phyloP scores from a whole-genome alignment of 805 yeast genomes.

The Starmerella bombicola region DNA sequence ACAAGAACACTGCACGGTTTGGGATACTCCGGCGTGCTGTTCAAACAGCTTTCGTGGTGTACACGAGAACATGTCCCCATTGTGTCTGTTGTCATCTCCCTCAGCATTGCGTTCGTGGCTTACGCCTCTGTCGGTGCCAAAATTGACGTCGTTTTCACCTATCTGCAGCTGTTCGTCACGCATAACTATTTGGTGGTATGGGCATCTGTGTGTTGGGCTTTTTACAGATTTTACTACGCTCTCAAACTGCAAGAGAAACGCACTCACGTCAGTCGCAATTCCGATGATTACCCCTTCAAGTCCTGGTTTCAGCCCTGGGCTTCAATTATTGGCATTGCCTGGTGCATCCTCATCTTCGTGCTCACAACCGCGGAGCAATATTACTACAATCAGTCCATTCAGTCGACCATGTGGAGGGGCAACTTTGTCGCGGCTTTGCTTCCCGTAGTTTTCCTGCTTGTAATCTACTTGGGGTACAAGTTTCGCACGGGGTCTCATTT shows the following conservation, averaged over 20 bases:
- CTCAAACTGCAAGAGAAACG: constrained; percentile 33
- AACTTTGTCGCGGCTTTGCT: constrained; percentile 24
- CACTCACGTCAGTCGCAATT: constrained; percentile 52
- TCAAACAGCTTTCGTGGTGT: constrained; percentile 6
- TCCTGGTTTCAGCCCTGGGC: constrained; percentile 57
- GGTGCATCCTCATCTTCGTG: constrained; percentile 7
- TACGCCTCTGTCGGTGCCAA: constrained; percentile 6
- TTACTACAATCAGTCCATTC: neutral
- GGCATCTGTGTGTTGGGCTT: constrained; percentile 55
- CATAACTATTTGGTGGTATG: constrained; percentile 41
- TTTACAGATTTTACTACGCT: constrained; percentile 48
- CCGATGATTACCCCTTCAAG: constrained; percentile 52
- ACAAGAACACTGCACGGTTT: constrained; percentile 17
- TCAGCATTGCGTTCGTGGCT: constrained; percentile 3
- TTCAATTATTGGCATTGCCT: constrained; percentile 41
- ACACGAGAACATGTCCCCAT: constrained; percentile 16
- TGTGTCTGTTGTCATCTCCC: constrained; percentile 5
- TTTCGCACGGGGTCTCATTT: constrained; percentile 46
- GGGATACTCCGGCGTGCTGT: constrained; percentile 9
- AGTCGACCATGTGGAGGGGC: constrained; percentile 3
- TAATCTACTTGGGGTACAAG: constrained; percentile 43
- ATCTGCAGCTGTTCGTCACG: constrained; percentile 7
- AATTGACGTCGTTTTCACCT: constrained; percentile 1
- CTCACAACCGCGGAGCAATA: constrained; percentile 3
- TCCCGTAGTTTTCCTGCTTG: constrained; percentile 39